Conservation (phyloP, 140 eudicot genomes). For the Cichorium intybus region DNA sequence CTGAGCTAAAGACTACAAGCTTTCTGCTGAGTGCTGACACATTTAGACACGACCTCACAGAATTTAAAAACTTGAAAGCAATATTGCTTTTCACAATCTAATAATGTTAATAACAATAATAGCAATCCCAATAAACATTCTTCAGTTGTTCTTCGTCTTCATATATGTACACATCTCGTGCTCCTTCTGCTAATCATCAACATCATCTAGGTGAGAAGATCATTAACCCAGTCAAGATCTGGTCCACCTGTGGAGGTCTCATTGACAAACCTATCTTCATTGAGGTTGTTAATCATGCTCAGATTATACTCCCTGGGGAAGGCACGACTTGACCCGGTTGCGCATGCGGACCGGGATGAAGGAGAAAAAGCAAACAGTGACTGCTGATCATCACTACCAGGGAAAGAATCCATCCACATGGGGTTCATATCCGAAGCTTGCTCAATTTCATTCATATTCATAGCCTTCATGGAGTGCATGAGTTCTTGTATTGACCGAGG, state of each 20-base stretch:
- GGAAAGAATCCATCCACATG: conserved; percentile 54
- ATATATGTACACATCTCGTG: background rate
- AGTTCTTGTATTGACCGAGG: conserved; percentile 39
- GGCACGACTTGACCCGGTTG: conserved; percentile 7
- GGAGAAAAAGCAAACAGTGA: conserved; percentile 43
- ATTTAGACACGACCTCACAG: background rate
- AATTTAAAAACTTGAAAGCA: background rate
- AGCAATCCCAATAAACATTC: background rate
- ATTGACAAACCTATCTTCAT: background rate
- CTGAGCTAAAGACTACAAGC: background rate
- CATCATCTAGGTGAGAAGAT: conserved; percentile 23
- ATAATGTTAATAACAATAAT: background rate
- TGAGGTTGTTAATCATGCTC: background rate
- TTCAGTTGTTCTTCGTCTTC: background rate
- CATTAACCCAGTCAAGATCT: conserved; percentile 21
- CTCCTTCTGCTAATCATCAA: background rate
- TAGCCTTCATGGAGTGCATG: conserved; percentile 48
- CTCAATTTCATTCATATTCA: conserved; percentile 30
- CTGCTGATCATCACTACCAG: conserved; percentile 1
- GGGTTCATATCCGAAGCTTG: conserved; percentile 9
- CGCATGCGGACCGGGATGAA: conserved; percentile 27
- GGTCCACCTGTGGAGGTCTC: conserved; percentile 36
- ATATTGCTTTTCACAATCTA: background rate
- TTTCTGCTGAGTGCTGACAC: background rate
- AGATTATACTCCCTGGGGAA: background rate